Evolutionary conservation across 129 eudicot species (phyloP).

Genomic region (Artemisia tridentata): DNA sequence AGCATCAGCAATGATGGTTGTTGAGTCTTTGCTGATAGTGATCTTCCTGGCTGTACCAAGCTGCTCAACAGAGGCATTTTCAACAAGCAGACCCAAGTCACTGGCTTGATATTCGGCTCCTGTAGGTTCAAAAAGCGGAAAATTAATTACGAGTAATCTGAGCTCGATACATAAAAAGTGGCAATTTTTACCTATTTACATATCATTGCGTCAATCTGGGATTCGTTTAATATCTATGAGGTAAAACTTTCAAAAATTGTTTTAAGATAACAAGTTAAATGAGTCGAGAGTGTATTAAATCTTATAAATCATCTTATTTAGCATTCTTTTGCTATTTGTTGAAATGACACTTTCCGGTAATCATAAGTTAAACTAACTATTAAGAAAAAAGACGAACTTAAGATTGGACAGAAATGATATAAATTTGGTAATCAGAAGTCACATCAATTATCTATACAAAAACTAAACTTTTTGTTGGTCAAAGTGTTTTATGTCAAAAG

Average conservation of each 20-base stretch:
- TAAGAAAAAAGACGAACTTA: no score
- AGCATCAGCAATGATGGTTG: constrained; percentile 79
- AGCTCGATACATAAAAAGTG: not conserved
- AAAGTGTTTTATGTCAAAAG: no score
- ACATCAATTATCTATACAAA: not conserved
- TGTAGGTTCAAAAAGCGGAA: constrained; percentile 14
- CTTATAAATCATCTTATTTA: not conserved
- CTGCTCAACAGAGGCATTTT: constrained; percentile 58
- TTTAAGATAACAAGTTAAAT: not conserved
- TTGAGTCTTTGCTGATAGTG: constrained; percentile 65
- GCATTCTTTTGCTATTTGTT: not conserved
- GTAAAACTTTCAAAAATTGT: not conserved
- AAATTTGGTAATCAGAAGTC: no score
- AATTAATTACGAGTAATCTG: not conserved
- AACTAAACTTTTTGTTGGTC: no score
- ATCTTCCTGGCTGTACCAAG: constrained; percentile 71
- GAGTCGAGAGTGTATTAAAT: not conserved
- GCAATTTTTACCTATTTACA: not conserved
- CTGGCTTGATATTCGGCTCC: constrained; percentile 84
- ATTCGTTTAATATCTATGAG: not conserved
- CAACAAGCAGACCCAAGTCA: constrained; percentile 63
- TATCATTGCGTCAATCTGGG: not conserved
- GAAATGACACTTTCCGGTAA: not conserved
- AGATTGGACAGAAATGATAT: no score
- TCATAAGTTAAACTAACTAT: not conserved